Percentiles rank a stretch among this genome's conserved stretches.
Evolutionary conservation across 257 asterid genomes (phyloP).

Genomic region (Nicotiana noctiflora): DNA sequence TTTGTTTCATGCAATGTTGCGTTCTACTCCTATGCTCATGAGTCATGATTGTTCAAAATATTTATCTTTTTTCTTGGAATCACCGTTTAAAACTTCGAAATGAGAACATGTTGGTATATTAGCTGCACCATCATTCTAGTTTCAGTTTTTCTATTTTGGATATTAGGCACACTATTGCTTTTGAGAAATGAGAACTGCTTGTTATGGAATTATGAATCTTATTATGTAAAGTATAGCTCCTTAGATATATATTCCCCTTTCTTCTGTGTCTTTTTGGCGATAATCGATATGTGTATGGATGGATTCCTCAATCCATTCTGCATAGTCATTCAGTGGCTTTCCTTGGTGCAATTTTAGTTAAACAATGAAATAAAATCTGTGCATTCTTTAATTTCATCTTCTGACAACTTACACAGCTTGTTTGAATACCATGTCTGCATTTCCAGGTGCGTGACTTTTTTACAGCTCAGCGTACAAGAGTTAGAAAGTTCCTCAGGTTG

Average conservation of each 20-base stretch:
- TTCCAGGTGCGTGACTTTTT: conserved; percentile 85
- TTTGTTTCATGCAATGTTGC: not conserved
- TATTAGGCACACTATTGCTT: not conserved
- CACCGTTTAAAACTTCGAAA: not conserved
- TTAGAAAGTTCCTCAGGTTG: conserved; percentile 66
- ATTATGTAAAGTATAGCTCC: not conserved
- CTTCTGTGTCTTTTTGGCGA: not conserved
- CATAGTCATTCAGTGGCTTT: not conserved
- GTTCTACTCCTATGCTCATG: not conserved
- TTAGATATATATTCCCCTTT: not conserved
- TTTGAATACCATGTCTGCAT: conserved; percentile 5
- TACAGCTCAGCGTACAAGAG: conserved; percentile 66
- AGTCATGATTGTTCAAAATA: not conserved
- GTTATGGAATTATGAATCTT: not conserved
- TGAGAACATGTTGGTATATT: not conserved
- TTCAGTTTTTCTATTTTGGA: conserved; percentile 2
- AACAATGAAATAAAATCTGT: not conserved
- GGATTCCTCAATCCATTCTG: not conserved
- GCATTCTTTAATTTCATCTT: not conserved
- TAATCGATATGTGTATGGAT: not conserved
- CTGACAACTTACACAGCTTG: not conserved
- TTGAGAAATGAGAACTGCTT: not conserved
- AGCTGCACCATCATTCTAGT: not conserved
- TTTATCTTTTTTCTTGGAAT: not conserved
- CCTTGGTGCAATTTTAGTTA: not conserved